Base-by-base conservation (phyloP, 495 filamentous ascomycete species). In the Halenospora varia region DNA sequence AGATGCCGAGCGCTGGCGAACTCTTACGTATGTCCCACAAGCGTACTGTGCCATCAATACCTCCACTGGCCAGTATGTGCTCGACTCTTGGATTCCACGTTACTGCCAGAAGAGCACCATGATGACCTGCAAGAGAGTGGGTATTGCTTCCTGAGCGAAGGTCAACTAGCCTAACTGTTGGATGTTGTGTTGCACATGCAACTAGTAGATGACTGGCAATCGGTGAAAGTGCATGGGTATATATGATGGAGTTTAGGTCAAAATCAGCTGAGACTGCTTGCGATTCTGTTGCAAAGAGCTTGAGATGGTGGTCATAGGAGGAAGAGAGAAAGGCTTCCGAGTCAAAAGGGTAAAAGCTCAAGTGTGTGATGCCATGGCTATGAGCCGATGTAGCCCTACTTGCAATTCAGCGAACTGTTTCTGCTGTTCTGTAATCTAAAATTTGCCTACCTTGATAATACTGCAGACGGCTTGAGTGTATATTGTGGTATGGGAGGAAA, bases 261-360 rank as follows among this genome's bases (percentile, higher is more conserved):
- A 95, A 96, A 8, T 85, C 82, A 49, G 79, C 83, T 59, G 87
- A 75, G 59, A 79, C 22, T 56, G 73, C 20, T 49, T 89, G 70
- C 59, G 79, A 75, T 39, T 84, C 78, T 0, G 89, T 83, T 9
- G 86, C 82, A 65, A 87, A 96, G 2, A 92, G 73, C 68, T 92
- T 92, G 26, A 96, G 76, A 2, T 85, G 88, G 56, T 88, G 84
- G 68, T 96, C 92, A 67, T 90, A 90, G 47, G 90, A 90, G 10
- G 86, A 87, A 1, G 89, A 88, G 10, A 96, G 75, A 62, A 97
- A 94, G 26, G 92, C 73, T 60, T 81, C 71, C 57, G 86, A 72
- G 73, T 93, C 92, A 63, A 94, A 94, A 2, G 92, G 90, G 64
- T 94, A 96, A 72, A 95, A 95, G 1, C 81, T 88, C 40, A 96